Conservation (phyloP, 2,329 filamentous ascomycete genomes). For the Paecilomyces sp. region DNA sequence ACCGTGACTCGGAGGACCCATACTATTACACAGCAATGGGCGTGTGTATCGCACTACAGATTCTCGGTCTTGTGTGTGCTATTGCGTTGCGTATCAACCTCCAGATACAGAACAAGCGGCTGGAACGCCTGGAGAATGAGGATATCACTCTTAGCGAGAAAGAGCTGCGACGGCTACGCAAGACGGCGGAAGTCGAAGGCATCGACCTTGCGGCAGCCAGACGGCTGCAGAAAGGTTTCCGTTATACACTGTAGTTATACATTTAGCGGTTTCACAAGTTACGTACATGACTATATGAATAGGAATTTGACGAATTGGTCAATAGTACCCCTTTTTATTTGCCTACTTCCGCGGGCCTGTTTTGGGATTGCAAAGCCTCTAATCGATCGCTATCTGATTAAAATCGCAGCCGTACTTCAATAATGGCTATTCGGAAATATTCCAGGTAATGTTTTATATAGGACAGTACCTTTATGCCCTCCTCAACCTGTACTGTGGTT, state of each 20-base stretch:
- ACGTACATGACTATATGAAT: neutral
- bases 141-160: constrained; percentile 39
- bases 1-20: constrained; percentile 30
- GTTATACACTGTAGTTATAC: constrained; percentile 41
- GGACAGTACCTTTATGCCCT: too few relatives aligned
- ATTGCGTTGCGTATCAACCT: constrained; percentile 33
- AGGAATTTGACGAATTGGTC: neutral
- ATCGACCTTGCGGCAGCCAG: constrained; percentile 45
- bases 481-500: too few relatives aligned
- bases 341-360: too few relatives aligned
- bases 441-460: too few relatives aligned
- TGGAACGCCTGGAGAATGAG: constrained; percentile 45
- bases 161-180: constrained; percentile 41
- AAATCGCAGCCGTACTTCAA: too few relatives aligned
- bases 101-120: constrained; percentile 41
- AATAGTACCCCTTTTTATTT: too few relatives aligned
- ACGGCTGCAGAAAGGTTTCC: constrained; percentile 48
- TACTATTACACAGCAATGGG: constrained; percentile 36
- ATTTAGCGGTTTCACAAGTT: neutral
- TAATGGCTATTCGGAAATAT: too few relatives aligned
- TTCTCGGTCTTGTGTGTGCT: constrained; percentile 26
- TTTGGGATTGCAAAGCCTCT: too few relatives aligned
- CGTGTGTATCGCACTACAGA: constrained; percentile 35
- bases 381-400: too few relatives aligned
- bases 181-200: constrained; percentile 47